Base-by-base conservation (phyloP, 1,284 basidiomycete genomes). In the Cyathus olla region DNA sequence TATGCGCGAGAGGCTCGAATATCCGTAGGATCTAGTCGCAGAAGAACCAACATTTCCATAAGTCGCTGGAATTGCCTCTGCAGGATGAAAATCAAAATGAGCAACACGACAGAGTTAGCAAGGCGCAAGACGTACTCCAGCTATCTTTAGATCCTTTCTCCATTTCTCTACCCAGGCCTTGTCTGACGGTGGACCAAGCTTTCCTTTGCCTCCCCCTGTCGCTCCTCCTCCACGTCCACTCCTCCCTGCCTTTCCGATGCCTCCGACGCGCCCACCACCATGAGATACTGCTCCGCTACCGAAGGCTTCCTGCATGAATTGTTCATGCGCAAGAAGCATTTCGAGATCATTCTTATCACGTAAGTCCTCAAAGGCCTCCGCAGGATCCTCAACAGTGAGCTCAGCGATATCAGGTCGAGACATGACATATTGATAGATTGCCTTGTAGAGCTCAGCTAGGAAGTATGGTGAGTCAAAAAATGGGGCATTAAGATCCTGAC, bases 321-420 rank as follows among this genome's bases (percentile, higher is more conserved):
- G 80, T 61, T 86, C 79, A 63, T 91, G 80, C 1, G 80, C 76
- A 22, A 95, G 82, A n/a, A 99, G 84, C 84, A 94, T 92, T 62
- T 87, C 83, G 27, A 99, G 85, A 76, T 99, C 98, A 70, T 94
- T 94, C 53, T 94, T 90, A 79, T 99, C 98, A 37, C 97, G 87
- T 57, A 99, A 84, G 72, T 98, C 95, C 74, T 98, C 96, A 72
- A 98, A 97, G 10, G 94, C 93, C 78, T 99, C 97, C 0, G 95
- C 95, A 0, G 97, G 97, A 75, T 99, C 97, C 81, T 99, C 97
- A 22, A 99, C 94, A 0, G 96, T 98, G 56, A 99, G 82, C 76
- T 99, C 97, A 11, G 92, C 90, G 35, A 98, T 90, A 47, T 87
- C 81, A 0, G 89, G 80, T 42, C 89, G 86, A 8, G 84, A 79